A percentile compares a stretch with the other conserved stretches of the same genome.
These are phyloP conservation scores for Leccinum variicolor DNA, from an alignment of 768 basidiomycete species.

Conservation along the genomic window DNA sequence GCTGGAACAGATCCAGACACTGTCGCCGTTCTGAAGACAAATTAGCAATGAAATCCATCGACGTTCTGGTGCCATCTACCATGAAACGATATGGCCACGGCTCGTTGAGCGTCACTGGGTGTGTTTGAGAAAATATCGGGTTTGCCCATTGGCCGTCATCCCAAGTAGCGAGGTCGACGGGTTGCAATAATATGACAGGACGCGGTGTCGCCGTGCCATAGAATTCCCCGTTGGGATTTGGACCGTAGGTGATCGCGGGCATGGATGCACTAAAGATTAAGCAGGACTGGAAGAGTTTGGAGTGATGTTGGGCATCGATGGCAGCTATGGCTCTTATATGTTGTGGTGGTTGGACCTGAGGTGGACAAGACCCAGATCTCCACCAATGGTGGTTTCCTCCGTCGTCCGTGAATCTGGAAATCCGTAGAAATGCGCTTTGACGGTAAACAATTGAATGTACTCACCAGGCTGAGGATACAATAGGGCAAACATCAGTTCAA, in stretches of 20 bases:
- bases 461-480: conserved; percentile 5
- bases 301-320: not conserved
- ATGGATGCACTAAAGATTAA: not conserved
- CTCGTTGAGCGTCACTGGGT: conserved; percentile 42
- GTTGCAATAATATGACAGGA: conserved; percentile 3
- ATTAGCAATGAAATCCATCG: not conserved
- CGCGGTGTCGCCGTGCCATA: not conserved
- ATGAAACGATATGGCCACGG: conserved; percentile 52
- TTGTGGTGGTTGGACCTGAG: not conserved
- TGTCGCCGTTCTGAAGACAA: conserved; percentile 38
- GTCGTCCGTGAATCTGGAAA: conserved; percentile 11
- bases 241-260: not conserved
- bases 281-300: not conserved
- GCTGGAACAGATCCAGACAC: conserved; percentile 50
- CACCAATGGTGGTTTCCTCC: conserved; percentile 12
- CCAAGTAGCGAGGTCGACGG: conserved; percentile 26
- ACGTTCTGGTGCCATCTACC: conserved; percentile 15
- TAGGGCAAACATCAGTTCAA: not conserved
- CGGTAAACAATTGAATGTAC: conserved; percentile 7
- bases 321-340: conserved; percentile 6
- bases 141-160: conserved; percentile 22
- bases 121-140: conserved; percentile 18
- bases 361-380: conserved; percentile 11
- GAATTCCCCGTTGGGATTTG: not conserved
- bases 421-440: conserved; percentile 6